These are phyloP conservation scores for Podaxis rugospora DNA, from an alignment of 768 basidiomycete species.

Conservation along the genomic window DNA sequence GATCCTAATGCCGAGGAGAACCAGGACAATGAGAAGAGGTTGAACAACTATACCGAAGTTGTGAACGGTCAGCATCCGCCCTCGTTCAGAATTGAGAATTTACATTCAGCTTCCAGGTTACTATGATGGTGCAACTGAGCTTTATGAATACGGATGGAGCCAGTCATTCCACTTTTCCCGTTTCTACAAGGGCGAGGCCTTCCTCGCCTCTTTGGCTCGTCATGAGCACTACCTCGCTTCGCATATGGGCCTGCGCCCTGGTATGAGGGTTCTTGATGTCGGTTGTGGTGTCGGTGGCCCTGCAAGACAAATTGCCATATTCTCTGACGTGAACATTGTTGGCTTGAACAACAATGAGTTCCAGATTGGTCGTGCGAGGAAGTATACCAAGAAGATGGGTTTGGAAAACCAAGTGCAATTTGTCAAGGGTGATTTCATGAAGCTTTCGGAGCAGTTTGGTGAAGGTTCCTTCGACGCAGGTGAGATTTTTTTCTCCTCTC, in stretches of 20 bases:
- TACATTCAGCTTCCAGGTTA: slow-evolving; percentile 52
- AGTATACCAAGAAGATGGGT: slow-evolving; percentile 74
- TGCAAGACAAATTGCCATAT: slow-evolving; percentile 90
- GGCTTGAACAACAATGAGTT: slow-evolving; percentile 97
- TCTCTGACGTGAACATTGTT: slow-evolving; percentile 78
- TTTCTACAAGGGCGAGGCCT: slow-evolving; percentile 89
- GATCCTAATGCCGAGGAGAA: slow-evolving; percentile 67
- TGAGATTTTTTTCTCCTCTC: slow-evolving; percentile 27
- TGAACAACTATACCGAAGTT: slow-evolving; percentile 85
- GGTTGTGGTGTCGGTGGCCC: slow-evolving; percentile 98
- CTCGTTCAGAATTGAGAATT: not conserved
- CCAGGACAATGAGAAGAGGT: slow-evolving; percentile 63
- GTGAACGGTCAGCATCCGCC: slow-evolving; percentile 67
- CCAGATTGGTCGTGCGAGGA: slow-evolving; percentile 83
- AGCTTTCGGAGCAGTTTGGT: slow-evolving; percentile 86
- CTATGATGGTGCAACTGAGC: slow-evolving; percentile 93
- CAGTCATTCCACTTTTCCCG: slow-evolving; percentile 95
- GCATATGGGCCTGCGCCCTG: slow-evolving; percentile 77
- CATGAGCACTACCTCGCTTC: slow-evolving; percentile 97
- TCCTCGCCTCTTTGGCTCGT: slow-evolving; percentile 73
- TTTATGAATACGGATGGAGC: slow-evolving; percentile 94
- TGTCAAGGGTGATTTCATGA: slow-evolving; percentile 96
- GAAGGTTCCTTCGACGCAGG: slow-evolving; percentile 93
- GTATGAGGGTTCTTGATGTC: slow-evolving; percentile 96
- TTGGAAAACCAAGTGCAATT: slow-evolving; percentile 76